Evolutionary conservation across 2,329 filamentous ascomycete genomes (phyloP).

Genomic region (Plectosphaerella plurivora): DNA sequence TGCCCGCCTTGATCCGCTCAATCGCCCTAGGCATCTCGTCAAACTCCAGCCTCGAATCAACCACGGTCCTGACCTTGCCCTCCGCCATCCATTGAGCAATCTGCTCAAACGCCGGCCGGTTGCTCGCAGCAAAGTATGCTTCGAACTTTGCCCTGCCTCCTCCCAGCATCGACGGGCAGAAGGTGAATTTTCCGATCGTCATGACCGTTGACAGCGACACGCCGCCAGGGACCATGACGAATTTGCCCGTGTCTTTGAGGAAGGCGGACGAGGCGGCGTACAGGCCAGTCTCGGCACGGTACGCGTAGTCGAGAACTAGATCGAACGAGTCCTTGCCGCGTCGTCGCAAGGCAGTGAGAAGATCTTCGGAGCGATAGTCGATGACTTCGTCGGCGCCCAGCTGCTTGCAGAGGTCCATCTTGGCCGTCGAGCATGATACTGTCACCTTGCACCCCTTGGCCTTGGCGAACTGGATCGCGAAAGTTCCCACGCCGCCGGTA

Average conservation of each 20-base stretch:
- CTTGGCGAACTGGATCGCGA: slow-evolving; percentile 62
- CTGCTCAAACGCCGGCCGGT: slow-evolving; percentile 39
- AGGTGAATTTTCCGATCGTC: slow-evolving; percentile 14
- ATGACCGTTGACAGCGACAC: slow-evolving; percentile 16
- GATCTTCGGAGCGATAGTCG: slow-evolving; percentile 51
- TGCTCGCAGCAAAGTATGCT: slow-evolving; percentile 32
- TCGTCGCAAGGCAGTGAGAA: slow-evolving; percentile 39
- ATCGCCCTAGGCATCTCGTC: slow-evolving; percentile 53
- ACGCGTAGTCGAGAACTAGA: slow-evolving; percentile 55
- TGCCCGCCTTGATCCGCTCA: slow-evolving; percentile 51
- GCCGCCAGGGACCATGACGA: slow-evolving; percentile 51
- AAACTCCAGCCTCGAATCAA: slow-evolving; percentile 53
- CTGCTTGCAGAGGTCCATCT: slow-evolving; percentile 50
- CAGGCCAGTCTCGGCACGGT: slow-evolving; percentile 38
- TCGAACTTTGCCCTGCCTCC: slow-evolving; percentile 36
- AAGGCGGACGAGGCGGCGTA: slow-evolving; percentile 49
- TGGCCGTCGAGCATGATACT: slow-evolving; percentile 55
- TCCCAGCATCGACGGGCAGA: slow-evolving; percentile 26
- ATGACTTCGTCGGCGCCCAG: slow-evolving; percentile 63
- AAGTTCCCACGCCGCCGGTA: slow-evolving; percentile 58
- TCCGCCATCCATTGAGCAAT: slow-evolving; percentile 52
- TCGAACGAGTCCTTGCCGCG: slow-evolving; percentile 40
- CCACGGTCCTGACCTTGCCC: slow-evolving; percentile 50
- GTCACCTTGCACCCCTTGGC: slow-evolving; percentile 57
- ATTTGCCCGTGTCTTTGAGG: slow-evolving; percentile 39